Evolutionary conservation across 2,329 filamentous ascomycete genomes (phyloP), one percentile per base, ranked within the genome.

Genomic region (Penicillium thymicola): DNA sequence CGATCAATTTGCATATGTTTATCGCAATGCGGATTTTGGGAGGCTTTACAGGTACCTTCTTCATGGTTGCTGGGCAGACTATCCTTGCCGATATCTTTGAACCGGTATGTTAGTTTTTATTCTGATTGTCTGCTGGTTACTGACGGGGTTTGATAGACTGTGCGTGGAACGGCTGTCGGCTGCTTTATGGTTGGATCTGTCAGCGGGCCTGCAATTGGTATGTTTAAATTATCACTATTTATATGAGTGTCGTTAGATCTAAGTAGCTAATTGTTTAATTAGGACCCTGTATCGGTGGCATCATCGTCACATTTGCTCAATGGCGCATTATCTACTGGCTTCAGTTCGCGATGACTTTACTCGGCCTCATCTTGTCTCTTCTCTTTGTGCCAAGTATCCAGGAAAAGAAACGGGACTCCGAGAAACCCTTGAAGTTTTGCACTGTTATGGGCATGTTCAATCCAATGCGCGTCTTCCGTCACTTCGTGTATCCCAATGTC

Each of bases 271-370:
- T 40, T 18, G n/a, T 16, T 11, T 18, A 9, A 16, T 14, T 43
- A 73, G 71, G 70, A 8, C 74, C 75, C 10, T 89, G 90, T 65
- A 77, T 92, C 10, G 89, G 89, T 28, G 89, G 89, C 34, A 85
- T 92, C 51, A 89, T 93, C 51, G 88, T 92, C 36, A 92, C 89
- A 0, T 92, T 85, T 70, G 79, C 81, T 4, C 82, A 79, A 3
- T 93, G 89, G 89, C 82, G 88, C 21, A 83, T 84, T 53, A 91
- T 92, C 56, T 92, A 90, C 76, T 92, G 88, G 86, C 76, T 92
- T 1, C 89, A 92, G 69, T 85, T 86, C 1, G 88, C 81, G 1
- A 80, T 91, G 45, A 85, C 86, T 0, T 85, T 82, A 1, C 68
- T 83, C 0, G 87, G 83, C 0, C 77, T 82, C 0, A 36, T 85